Conservation (phyloP, 257 asterid genomes). For the Solanum sejunctum region DNA sequence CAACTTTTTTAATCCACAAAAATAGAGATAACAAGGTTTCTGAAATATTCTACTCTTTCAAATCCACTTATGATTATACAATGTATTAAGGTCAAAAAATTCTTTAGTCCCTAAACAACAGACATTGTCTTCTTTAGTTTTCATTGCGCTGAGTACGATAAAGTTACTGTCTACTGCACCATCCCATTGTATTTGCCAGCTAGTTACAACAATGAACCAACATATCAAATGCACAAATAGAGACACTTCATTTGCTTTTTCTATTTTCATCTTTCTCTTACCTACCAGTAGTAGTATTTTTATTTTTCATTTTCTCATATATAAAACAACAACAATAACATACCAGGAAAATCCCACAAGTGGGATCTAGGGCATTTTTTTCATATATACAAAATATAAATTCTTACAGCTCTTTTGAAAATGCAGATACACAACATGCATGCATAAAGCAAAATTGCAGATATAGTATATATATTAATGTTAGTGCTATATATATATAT, state of each 20-base stretch:
- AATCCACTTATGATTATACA: too few relatives aligned
- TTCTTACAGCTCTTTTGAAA: too few relatives aligned
- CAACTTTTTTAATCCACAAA: rapidly evolving
- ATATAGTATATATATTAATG: background rate
- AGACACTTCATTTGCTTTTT: background rate
- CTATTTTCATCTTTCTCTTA: background rate
- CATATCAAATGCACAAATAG: background rate
- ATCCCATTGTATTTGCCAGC: constrained; percentile 1
- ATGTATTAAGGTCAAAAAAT: background rate
- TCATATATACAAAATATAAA: too few relatives aligned
- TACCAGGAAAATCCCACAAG: too few relatives aligned
- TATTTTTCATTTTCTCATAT: too few relatives aligned
- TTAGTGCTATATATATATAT: background rate
- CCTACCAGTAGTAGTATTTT: background rate
- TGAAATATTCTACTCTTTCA: too few relatives aligned
- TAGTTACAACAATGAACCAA: background rate
- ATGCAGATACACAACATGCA: background rate
- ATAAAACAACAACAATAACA: too few relatives aligned
- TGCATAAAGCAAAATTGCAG: background rate
- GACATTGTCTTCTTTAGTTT: background rate
- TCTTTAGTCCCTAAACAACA: background rate
- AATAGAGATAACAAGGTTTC: rapidly evolving
- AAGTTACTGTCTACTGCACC: background rate
- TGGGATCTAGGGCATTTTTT: too few relatives aligned
- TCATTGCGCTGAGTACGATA: constrained; percentile 1